Evolutionary conservation across 2,329 filamentous ascomycete species (phyloP).

Genomic region (Aspergillus ochraceus): DNA sequence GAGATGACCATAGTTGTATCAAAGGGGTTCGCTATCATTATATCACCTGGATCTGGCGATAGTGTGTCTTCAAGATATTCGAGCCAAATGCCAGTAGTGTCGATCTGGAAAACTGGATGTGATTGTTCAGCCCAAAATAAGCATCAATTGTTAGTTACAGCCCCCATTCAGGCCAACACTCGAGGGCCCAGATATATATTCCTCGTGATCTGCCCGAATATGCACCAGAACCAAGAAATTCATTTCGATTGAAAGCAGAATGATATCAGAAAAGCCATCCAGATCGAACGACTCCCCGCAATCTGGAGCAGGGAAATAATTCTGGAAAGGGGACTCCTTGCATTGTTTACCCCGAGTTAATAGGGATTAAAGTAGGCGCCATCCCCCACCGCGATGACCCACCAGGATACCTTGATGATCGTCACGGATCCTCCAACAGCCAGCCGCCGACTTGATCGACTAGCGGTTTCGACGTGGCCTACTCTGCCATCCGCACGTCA

Average conservation of each 20-base stretch:
- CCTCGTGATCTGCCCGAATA: not conserved
- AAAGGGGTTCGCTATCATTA: too few relatives aligned
- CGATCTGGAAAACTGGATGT: not conserved
- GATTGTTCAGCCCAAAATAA: not conserved
- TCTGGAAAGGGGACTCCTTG: slow-evolving; percentile 12
- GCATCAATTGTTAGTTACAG: not conserved
- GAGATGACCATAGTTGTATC: too few relatives aligned
- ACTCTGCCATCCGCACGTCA: too few relatives aligned
- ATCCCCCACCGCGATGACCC: slow-evolving; percentile 22
- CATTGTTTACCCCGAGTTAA: slow-evolving; percentile 16
- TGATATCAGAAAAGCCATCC: not conserved
- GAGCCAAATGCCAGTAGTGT: not conserved
- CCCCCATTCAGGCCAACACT: not conserved
- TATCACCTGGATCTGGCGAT: too few relatives aligned
- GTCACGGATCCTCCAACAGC: slow-evolving; percentile 3
- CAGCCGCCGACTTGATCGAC: not conserved
- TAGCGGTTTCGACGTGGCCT: not conserved
- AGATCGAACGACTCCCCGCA: not conserved
- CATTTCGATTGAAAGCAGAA: not conserved
- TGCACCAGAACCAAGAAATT: not conserved
- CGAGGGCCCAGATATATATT: not conserved
- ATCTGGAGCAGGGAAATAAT: not conserved
- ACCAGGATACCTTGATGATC: slow-evolving; percentile 17
- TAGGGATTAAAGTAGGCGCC: slow-evolving; percentile 24
- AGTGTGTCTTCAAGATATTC: too few relatives aligned